Base-by-base conservation (phyloP, 1,284 basidiomycete species). In the Rhodofomes roseus region DNA sequence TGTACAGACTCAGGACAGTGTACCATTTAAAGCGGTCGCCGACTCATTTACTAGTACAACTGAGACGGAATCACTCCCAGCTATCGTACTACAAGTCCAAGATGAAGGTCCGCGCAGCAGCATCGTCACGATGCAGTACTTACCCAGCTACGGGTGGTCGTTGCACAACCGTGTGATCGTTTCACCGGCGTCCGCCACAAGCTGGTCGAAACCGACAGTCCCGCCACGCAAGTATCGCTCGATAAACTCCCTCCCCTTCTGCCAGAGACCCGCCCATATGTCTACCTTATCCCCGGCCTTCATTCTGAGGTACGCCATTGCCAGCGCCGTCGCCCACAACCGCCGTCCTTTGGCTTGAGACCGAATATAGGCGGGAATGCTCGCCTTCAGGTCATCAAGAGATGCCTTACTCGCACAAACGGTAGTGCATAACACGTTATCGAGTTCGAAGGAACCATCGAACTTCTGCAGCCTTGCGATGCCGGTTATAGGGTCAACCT, bases 381-480 rank as follows among this genome's bases (percentile, higher is more conserved):
- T n/a, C 4, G n/a, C n/a, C 16, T 9, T 34, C 22, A 56, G 27
- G 20, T 2, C 20, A 4, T 44, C 22, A 23, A 48, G 40, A 3
- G 41, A 9, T 23, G 31, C 41, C 0, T 73, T 66, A 0, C 60
- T 57, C 0, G 62, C 59, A 4, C 71, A 73, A 12, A 77, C 67
- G n/a, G 77, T 69, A 9, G n/a, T 53, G 1, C 62, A 60, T 5
- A 81, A 69, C 1, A 64, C 59, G 12, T 69, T 63, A 12, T 68
- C 57, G 9, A 71, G 60, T 7, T 64, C 39, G 65, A 81, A 85
- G 0, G 81, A 82, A 0, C 84, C 84, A 51, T 84, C 78, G 25
- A 75, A 74, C 1, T 60, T 57, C 71, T 83, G 81, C 18, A 79
- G 57, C 11, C 60, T 63, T 18, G 79, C 64, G 22, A 84, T 67